Conservation (phyloP, 495 filamentous ascomycete species). For the Penicillium angulare region DNA sequence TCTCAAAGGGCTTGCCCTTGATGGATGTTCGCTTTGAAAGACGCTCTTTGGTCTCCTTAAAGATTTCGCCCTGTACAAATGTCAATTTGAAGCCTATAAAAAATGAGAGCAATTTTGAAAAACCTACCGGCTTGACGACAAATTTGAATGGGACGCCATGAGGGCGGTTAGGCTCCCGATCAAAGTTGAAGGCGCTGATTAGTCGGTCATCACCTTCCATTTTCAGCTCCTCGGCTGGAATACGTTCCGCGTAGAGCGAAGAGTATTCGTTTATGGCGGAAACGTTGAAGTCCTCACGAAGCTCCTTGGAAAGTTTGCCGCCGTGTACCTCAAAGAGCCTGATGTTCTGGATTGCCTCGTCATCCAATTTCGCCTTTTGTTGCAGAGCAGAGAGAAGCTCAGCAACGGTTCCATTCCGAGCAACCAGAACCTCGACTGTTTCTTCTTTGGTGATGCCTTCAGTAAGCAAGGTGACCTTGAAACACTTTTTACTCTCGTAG, state of each 20-base stretch:
- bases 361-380: conserved; percentile 75
- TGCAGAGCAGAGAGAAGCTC: conserved; percentile 73
- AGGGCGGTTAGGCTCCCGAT: conserved; percentile 73
- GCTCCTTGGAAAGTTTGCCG: conserved; percentile 76
- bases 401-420: conserved; percentile 72
- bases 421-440: conserved; percentile 73
- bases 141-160: conserved; percentile 91
- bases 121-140: conserved; percentile 73
- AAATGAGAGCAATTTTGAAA: background rate
- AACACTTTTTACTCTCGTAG: conserved; percentile 80
- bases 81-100: conserved; percentile 19
- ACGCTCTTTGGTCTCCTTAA: conserved; percentile 87
- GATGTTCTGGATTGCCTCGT: conserved; percentile 65
- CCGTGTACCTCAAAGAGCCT: conserved; percentile 76
- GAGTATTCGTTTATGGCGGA: conserved; percentile 80
- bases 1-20: conserved; percentile 97
- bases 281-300: conserved; percentile 61
- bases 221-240: conserved; percentile 75
- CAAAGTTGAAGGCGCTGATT: conserved; percentile 86
- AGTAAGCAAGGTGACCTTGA: conserved; percentile 79
- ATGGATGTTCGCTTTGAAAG: conserved; percentile 86
- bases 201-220: conserved; percentile 55
- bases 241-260: conserved; percentile 73
- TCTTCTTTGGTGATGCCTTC: conserved; percentile 94
- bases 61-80: conserved; percentile 66